Evolutionary conservation across 768 basidiomycete species (phyloP).

Genomic region (Ephemerocybe angulata): DNA sequence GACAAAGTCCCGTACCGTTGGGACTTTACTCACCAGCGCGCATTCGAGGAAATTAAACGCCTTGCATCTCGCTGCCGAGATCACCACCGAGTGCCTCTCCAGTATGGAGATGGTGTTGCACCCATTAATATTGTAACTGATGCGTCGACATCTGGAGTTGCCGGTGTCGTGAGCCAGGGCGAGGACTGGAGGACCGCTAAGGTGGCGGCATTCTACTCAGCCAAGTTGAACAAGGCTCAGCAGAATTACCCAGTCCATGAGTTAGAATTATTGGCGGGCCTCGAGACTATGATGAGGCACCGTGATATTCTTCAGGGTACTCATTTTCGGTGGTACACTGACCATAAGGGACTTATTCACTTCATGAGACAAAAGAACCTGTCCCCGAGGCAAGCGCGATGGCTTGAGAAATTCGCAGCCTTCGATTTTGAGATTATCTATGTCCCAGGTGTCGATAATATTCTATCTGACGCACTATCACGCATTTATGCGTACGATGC

Average conservation of each 20-base stretch:
- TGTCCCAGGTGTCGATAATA: constrained; percentile 28
- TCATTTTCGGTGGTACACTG: constrained; percentile 23
- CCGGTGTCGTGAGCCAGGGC: constrained; percentile 22
- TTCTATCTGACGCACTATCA: constrained; percentile 33
- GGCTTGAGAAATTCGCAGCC: constrained; percentile 28
- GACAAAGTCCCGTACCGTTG: constrained; percentile 15
- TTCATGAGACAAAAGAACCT: constrained; percentile 27
- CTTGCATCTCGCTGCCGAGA: constrained; percentile 11
- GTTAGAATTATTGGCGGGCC: constrained; percentile 32
- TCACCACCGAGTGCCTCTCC: constrained; percentile 13
- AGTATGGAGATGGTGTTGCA: constrained; percentile 14
- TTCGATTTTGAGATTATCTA: constrained; percentile 21
- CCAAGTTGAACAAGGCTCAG: constrained; percentile 24
- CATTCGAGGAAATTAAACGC: constrained; percentile 29
- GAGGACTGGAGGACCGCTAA: constrained; percentile 23
- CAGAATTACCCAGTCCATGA: constrained; percentile 37
- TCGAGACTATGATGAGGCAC: constrained; percentile 31
- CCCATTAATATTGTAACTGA: constrained; percentile 25
- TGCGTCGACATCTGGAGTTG: constrained; percentile 21
- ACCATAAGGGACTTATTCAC: constrained; percentile 25
- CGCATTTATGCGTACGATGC: constrained; percentile 16
- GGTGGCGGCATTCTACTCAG: constrained; percentile 28
- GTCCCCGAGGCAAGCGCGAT: constrained; percentile 28
- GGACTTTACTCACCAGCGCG: constrained; percentile 17
- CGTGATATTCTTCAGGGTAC: constrained; percentile 26